Evolutionary conservation across 1,284 basidiomycete genomes (phyloP), one percentile per base, ranked within the genome.

Genomic region (Heterobasidion parviporum): DNA sequence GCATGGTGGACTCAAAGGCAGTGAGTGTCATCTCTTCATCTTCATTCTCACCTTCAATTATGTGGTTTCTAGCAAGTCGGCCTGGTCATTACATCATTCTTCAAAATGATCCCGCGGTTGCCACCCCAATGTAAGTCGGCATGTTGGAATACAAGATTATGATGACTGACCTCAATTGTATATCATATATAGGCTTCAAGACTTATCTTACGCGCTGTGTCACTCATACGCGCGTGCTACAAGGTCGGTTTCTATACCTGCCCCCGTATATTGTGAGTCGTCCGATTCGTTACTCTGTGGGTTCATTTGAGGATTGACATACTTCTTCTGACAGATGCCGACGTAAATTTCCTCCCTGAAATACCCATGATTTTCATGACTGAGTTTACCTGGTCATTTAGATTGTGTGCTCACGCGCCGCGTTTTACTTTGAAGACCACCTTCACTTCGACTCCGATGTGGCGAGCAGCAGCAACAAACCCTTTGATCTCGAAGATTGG

Each of bases 401-500:
- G 61, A 53, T 62, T 35, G 56, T 62, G 46, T 62, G 61, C 53
- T 48, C 58, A 15, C 60, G 61, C 15, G 60, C 72, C 1, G 60
- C 62, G 8, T 62, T 74, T 50, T 65, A 60, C 32, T 72, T 67
- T 14, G 72, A 41, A 12, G 10, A 73, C 20, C 68, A 20, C 15
- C 44, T 61, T 44, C 50, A 54, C n/a, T 57, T 51, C 64, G 18
- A 62, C 66, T 32, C 69, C 66, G 4, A 66, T 67, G 14, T 61
- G 63, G 47, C 59, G 12, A 60, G 57, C 0, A 68, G 67, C 8
- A 61, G 62, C 0, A 49, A 54, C 0, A 57, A 43, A 1, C 57
- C 36, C 0, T 74, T 77, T 46, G 64, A 77, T 49, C 61, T 79
- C 6, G 60, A 65, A 0, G 54, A 55, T 1, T 78, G 76, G 76